A percentile compares a stretch with the other conserved stretches of the same genome.
Evolutionary conservation across 768 basidiomycete genomes (phyloP).

Genomic region (Phanerochaete carnosa): DNA sequence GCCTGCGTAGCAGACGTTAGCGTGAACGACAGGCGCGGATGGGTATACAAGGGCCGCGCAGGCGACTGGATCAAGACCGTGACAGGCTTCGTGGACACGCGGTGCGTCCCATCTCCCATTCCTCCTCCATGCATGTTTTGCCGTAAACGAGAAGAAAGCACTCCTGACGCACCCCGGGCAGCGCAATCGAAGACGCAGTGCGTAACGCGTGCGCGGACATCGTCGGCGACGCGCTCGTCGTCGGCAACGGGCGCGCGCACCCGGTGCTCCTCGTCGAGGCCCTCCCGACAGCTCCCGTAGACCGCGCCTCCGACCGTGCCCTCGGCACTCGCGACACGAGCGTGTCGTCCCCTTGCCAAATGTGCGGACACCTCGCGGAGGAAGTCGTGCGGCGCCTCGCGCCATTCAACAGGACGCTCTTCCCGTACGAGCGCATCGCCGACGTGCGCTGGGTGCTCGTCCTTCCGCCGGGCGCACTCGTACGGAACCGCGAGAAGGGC

Average conservation of each 20-base stretch:
- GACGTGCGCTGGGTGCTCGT: constrained; percentile 9
- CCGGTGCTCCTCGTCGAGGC: constrained; percentile 17
- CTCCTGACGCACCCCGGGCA: not conserved
- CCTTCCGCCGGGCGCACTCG: constrained; percentile 5
- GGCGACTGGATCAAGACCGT: constrained; percentile 21
- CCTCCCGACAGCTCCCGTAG: not conserved
- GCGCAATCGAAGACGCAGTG: constrained; percentile 19
- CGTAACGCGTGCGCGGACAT: constrained; percentile 14
- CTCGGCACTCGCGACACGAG: not conserved
- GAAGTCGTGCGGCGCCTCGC: constrained; percentile 7
- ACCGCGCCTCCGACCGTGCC: not conserved
- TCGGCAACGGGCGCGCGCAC: constrained; percentile 13
- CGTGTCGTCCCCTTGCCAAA: not conserved
- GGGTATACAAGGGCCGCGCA: constrained; percentile 17
- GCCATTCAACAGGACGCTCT: not conserved
- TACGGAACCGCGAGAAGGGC: constrained; percentile 7
- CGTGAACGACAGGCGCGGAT: constrained; percentile 10
- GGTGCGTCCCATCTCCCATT: constrained; percentile 5
- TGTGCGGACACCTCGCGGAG: not conserved
- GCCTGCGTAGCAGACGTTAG: too few species aligned
- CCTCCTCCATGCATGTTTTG: not conserved
- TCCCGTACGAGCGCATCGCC: constrained; percentile 13
- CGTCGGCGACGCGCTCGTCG: constrained; percentile 20
- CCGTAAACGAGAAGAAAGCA: not conserved
- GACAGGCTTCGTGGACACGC: constrained; percentile 18